These are phyloP conservation scores for Pulveroboletus sp. DNA, from an alignment of 768 basidiomycete genomes.

Conservation along the genomic window DNA sequence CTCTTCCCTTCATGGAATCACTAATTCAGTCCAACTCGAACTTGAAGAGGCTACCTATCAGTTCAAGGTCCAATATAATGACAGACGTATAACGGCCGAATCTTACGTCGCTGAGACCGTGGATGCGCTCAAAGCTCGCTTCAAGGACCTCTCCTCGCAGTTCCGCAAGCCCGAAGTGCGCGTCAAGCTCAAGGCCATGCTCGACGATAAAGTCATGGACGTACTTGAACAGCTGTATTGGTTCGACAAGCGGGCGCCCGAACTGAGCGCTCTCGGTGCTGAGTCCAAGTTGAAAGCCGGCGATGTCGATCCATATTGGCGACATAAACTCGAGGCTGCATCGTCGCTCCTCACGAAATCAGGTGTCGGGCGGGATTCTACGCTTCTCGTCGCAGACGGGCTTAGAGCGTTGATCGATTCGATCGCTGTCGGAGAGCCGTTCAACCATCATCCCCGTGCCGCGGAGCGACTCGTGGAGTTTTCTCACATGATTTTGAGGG, in stretches of 20 bases:
- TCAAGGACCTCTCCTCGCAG: conserved; percentile 78
- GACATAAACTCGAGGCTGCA: conserved; percentile 93
- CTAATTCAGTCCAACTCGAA: conserved; percentile 95
- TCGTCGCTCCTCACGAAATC: conserved; percentile 91
- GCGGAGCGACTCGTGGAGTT: conserved; percentile 89
- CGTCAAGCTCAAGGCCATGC: conserved; percentile 81
- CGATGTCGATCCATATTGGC: conserved; percentile 88
- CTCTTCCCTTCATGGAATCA: conserved; percentile 89
- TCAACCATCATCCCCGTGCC: conserved; percentile 83
- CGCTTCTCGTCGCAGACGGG: conserved; percentile 91
- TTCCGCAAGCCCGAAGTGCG: conserved; percentile 90
- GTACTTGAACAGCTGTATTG: conserved; percentile 97
- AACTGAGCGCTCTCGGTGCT: conserved; percentile 65
- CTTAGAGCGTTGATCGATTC: conserved; percentile 85
- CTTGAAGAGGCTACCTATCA: conserved; percentile 96
- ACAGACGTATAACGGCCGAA: conserved; percentile 89
- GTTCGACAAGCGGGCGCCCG: conserved; percentile 81
- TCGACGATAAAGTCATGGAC: conserved; percentile 96
- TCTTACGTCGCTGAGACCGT: conserved; percentile 98
- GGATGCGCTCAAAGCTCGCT: conserved; percentile 84
- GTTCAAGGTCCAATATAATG: conserved; percentile 99
- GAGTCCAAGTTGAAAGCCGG: conserved; percentile 67
- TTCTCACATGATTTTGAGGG: conserved; percentile 87
- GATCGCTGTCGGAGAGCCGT: conserved; percentile 85
- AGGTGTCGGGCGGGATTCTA: conserved; percentile 92